Evolutionary conservation across 2,329 filamentous ascomycete species (phyloP).

Genomic region (Trichoderma sp.): DNA sequence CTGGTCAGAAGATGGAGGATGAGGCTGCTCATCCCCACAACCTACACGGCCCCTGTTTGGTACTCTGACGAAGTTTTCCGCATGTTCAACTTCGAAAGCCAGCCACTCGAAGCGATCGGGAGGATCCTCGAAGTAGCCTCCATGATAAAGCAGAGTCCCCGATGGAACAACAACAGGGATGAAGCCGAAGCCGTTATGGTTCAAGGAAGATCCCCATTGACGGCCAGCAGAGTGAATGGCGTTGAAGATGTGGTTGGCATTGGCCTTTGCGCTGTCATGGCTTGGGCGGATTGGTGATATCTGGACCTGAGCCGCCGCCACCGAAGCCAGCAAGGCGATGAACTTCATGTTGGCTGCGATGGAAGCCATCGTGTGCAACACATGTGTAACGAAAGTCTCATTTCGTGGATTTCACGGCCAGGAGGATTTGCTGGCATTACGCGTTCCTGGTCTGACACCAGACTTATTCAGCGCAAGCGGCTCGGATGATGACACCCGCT

Average conservation of each 20-base stretch:
- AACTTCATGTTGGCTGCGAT: not conserved
- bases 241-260: slow-evolving; percentile 71
- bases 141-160: slow-evolving; percentile 69
- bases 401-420: not conserved
- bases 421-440: not conserved
- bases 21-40: not conserved
- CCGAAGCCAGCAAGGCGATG: slow-evolving; percentile 1
- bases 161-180: slow-evolving; percentile 66
- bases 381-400: not conserved
- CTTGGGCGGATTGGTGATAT: slow-evolving; percentile 37
- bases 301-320: not conserved
- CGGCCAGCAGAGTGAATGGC: slow-evolving; percentile 70
- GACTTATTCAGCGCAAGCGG: not conserved
- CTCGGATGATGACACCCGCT: not conserved
- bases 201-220: slow-evolving; percentile 71
- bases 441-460: not conserved
- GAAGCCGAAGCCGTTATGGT: slow-evolving; percentile 76
- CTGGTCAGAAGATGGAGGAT: not conserved
- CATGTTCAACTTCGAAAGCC: slow-evolving; percentile 76
- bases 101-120: slow-evolving; percentile 66
- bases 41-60: not conserved
- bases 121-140: slow-evolving; percentile 46
- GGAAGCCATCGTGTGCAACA: not conserved
- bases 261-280: slow-evolving; percentile 43
- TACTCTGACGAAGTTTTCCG: slow-evolving; percentile 41